Conservation (phyloP, 495 filamentous ascomycete species). For the Neurospora sp. region DNA sequence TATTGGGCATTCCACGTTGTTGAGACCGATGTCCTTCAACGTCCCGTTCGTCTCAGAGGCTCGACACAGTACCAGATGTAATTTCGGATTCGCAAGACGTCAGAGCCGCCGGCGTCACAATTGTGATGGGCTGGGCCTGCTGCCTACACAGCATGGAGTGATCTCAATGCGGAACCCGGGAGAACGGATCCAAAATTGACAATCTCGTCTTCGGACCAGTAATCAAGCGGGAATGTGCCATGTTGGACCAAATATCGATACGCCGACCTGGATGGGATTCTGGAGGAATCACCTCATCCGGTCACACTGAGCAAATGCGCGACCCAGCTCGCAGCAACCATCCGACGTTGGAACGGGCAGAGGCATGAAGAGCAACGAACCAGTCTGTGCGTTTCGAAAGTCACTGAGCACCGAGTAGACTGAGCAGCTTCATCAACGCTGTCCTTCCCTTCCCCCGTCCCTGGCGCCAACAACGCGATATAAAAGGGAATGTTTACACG, state of each 20-base stretch:
- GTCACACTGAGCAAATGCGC: not conserved
- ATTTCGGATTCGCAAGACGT: not conserved
- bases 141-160: not conserved
- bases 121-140: not conserved
- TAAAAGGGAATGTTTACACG: not conserved
- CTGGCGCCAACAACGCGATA: not conserved
- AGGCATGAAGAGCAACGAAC: not conserved
- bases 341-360: not conserved
- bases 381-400: not conserved
- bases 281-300: not conserved
- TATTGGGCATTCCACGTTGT: not conserved
- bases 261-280: not conserved
- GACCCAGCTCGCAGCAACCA: not conserved
- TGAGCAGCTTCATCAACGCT: not conserved
- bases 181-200: not conserved
- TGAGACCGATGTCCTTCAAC: not conserved
- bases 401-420: not conserved
- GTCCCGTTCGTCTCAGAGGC: not conserved
- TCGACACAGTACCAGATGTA: not conserved
- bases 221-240: not conserved
- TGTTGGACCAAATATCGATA: not conserved
- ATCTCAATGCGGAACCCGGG: not conserved
- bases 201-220: not conserved
- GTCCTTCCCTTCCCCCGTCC: not conserved
- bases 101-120: not conserved